Conservation (phyloP, 2,329 filamentous ascomycete species). For the Aspergillus pseudoglaucus region DNA sequence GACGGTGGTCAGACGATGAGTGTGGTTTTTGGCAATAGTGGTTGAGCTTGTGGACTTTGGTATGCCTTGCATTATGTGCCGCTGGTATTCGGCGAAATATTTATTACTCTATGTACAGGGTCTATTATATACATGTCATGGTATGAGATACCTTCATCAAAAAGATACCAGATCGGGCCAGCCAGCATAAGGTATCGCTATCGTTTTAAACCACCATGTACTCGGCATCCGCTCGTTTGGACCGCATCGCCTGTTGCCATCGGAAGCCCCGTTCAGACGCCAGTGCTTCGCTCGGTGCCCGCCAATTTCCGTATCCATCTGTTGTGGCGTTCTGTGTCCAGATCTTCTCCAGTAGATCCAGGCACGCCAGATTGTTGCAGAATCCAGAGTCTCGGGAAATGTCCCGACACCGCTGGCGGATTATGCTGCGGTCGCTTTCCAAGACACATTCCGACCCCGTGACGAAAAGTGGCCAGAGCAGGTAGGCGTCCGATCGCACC, state of each 20-base stretch:
- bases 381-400: conserved; percentile 87
- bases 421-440: conserved; percentile 68
- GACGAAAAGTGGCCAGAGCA: conserved; percentile 90
- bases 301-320: neutral
- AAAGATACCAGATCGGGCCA: too few relatives aligned
- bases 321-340: conserved; percentile 51
- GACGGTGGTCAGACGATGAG: too few relatives aligned
- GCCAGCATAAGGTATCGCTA: too few relatives aligned
- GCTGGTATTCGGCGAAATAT: too few relatives aligned
- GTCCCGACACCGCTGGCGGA: conserved; percentile 73
- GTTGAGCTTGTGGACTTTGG: too few relatives aligned
- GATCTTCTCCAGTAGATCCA: conserved; percentile 78
- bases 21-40: too few relatives aligned
- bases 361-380: conserved; percentile 81
- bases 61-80: too few relatives aligned
- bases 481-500: conserved; percentile 76
- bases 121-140: too few relatives aligned
- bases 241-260: conserved; percentile 33
- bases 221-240: conserved; percentile 30
- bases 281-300: neutral
- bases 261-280: conserved; percentile 24
- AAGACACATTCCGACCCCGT: conserved; percentile 84
- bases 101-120: too few relatives aligned
- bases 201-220: conserved; percentile 32
- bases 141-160: too few relatives aligned